Base-by-base conservation (phyloP, 1,284 basidiomycete genomes). In the Calocybe gambosa region DNA sequence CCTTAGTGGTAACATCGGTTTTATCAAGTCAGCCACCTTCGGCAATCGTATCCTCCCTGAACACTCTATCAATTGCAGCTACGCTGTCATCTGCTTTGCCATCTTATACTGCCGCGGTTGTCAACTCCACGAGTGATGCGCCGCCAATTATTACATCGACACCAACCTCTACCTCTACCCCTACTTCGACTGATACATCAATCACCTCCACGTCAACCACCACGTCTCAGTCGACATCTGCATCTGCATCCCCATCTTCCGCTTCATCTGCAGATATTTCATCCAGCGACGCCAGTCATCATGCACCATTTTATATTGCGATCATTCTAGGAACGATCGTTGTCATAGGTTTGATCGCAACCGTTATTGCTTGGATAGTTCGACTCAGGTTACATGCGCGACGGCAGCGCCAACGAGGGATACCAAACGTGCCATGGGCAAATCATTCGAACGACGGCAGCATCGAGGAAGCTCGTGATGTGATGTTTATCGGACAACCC, bases 301-400 rank as follows among this genome's bases (percentile, higher is more conserved):
- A 57, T n/a, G 57, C 68, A 5, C 61, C 67, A 16, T 64, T 71
- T 51, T 74, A 73, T 53, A 56, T 72, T 18, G 75, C 67, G 9
- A 68, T 78, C 43, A 63, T 65, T 5, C 58, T 78, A 9, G 73
- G 67, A 8, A 56, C 57, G 3, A 66, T 78, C 21, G 62, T 66
- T 5, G 64, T 60, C 13, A 53, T 71, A 25, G 69, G 67, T 3
- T 56, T 68, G 34, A 28, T 75, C 20, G 61, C 67, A 13, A 67
- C 68, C 1, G 41, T 70, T 18, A 51, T 70, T 34, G 63, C 63
- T 1, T 75, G 70, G 68, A 65, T 63, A 56, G 50, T 70, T 29
- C 67, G 70, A 28, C 55, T 65, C 16, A 63, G 67, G 42, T 48
- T 62, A 42, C 65, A 63, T 19, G 56, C 63, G 9, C 62, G 61